Percentiles rank a stretch among this genome's conserved stretches.
These are phyloP conservation scores for Stephania cephalantha DNA, from an alignment of 164 flowering plant genomes.

Conservation along the genomic window DNA sequence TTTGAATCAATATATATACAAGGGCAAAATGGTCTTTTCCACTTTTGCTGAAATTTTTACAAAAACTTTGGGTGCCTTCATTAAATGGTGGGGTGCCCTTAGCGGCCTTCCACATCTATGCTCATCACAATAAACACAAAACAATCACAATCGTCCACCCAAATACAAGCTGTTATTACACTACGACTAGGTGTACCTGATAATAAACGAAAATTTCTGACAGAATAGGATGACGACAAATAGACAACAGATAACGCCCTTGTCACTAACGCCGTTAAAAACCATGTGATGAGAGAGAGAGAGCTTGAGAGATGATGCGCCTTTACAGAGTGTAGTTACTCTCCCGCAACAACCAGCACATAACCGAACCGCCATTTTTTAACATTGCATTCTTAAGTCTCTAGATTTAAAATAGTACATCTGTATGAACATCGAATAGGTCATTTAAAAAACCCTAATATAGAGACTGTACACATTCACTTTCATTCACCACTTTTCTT, in stretches of 20 bases:
- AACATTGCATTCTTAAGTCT: constrained; percentile 16
- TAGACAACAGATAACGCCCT: neutral
- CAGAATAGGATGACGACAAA: neutral
- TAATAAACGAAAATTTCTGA: neutral
- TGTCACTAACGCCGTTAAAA: constrained; percentile 2
- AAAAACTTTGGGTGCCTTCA: no score
- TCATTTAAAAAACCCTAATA: neutral
- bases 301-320: neutral
- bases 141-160: no score
- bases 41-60: no score
- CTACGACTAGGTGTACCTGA: neutral
- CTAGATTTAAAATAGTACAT: neutral
- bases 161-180: neutral
- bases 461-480: neutral
- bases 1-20: no score
- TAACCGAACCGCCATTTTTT: constrained; percentile 27
- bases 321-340: constrained; percentile 46
- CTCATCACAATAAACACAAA: no score
- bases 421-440: neutral
- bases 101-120: no score
- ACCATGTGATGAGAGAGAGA: constrained; percentile 7
- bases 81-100: no score
- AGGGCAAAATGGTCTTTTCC: no score
- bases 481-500: neutral
- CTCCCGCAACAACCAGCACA: constrained; percentile 23